phyloP scores from a whole-genome alignment of 306 rosid species.

The Cucurbita pepo region DNA sequence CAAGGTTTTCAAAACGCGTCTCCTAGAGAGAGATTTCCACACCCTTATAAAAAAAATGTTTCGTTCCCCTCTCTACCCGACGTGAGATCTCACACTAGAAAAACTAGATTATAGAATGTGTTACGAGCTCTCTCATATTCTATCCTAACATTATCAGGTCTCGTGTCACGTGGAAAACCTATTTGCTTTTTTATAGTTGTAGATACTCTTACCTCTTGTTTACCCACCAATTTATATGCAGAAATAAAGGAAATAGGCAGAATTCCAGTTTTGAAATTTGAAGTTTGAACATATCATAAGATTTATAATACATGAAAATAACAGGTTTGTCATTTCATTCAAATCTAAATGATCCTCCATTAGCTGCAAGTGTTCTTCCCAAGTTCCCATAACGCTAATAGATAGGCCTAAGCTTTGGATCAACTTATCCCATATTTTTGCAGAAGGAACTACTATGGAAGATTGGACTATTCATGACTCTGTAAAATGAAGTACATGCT shows the following conservation, averaged over 20 bases:
- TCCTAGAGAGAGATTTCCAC: no score
- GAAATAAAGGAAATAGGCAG: background rate
- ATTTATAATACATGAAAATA: background rate
- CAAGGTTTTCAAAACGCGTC: no score
- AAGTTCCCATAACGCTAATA: background rate
- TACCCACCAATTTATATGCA: background rate
- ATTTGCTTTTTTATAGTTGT: background rate
- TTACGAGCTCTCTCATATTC: no score
- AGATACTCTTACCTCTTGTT: background rate
- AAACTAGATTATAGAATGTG: no score
- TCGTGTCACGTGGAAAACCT: background rate
- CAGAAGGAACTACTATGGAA: background rate
- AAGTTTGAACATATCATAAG: background rate
- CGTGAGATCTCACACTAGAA: no score
- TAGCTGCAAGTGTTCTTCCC: background rate
- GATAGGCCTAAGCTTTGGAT: background rate
- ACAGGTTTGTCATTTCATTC: background rate
- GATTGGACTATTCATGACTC: background rate
- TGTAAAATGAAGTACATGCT: background rate
- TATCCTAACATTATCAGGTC: background rate
- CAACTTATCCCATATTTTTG: background rate
- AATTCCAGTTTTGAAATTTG: background rate
- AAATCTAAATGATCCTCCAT: background rate
- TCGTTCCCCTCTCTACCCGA: no score
- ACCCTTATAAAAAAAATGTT: no score